Base-by-base conservation (phyloP, 2,329 filamentous ascomycete species). In the Ophiocordyceps robertsii region DNA sequence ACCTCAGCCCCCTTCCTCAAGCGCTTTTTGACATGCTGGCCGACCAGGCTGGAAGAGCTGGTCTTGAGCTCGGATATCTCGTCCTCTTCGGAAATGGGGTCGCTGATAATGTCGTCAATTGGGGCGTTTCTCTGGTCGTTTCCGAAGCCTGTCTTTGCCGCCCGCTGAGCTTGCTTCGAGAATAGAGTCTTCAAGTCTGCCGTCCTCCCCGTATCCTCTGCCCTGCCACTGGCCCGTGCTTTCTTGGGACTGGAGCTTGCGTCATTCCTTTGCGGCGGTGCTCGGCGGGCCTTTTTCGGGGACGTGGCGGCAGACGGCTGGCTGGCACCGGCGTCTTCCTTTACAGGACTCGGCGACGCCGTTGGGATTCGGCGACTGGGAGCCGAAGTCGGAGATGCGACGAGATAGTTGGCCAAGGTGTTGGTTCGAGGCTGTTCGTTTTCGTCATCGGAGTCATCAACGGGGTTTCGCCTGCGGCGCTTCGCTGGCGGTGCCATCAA, bases 51-150 rank as follows among this genome's bases (percentile, higher is more conserved):
- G 16, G 68, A 64, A 2, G 60, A 64, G 45, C 67, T 69, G 2
- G 68, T 63, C 46, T 64, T 73, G 47, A 67, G 60, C 29, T 72
- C 68, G 6, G 64, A 65, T 30, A 78, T 66, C 29, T 75, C 70
- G 50, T 78, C 75, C 42, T 77, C 73, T 41, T 77, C 76, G 29
- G 76, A 80, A 51, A 80, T 77, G 2, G 69, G 68, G 49, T 75
- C 70, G 60, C 67, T 71, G 40, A 67, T 60, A 32, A 73, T 68
- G 46, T 75, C 71, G 46, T 75, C 69, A 29, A 67, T 50, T 10
- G 57, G 51, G 17, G 54, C 44, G 31, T 49, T 47, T 37, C 52
- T 54, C 39, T 51, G 53, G 14, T 59, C 57, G 38, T 52, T 55
- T 9, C 49, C 48, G 3, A 53, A 53, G n/a, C 58, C 53, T 2